Percentiles rank a stretch among this genome's conserved stretches.
These are phyloP conservation scores for Tubosaeta sp. DNA, from an alignment of 768 basidiomycete species.

Conservation along the genomic window DNA sequence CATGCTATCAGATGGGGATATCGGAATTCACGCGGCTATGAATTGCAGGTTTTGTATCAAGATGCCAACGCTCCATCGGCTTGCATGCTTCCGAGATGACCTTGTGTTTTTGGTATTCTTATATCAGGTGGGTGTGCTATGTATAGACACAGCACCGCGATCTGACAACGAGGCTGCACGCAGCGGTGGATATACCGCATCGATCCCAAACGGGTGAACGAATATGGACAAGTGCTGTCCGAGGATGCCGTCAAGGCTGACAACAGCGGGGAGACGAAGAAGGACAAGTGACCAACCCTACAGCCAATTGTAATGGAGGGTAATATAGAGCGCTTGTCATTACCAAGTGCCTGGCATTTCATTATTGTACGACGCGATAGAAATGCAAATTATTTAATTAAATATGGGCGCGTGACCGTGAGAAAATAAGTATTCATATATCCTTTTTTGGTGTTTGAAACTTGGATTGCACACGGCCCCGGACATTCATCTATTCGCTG, in stretches of 20 bases:
- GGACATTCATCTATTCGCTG: constrained; percentile 33
- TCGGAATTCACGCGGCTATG: constrained; percentile 11
- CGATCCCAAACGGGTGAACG: constrained; percentile 92
- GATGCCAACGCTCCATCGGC: constrained; percentile 92
- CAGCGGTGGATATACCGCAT: constrained; percentile 97
- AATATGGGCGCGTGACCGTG: constrained; percentile 20
- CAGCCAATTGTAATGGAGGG: constrained; percentile 5
- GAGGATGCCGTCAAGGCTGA: constrained; percentile 41
- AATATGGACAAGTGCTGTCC: constrained; percentile 84
- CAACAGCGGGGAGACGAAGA: constrained; percentile 49
- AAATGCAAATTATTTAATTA: not conserved
- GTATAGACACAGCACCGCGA: constrained; percentile 1
- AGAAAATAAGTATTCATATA: constrained; percentile 11
- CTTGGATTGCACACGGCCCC: constrained; percentile 26
- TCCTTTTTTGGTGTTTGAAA: constrained; percentile 24
- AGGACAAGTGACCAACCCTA: constrained; percentile 39
- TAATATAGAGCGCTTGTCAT: not conserved
- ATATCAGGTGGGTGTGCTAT: constrained; percentile 66
- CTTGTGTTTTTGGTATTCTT: constrained; percentile 88
- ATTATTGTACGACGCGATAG: not conserved
- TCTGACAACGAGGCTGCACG: constrained; percentile 16
- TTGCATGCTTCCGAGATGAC: constrained; percentile 89
- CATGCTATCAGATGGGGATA: constrained; percentile 10
- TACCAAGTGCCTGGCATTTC: not conserved
- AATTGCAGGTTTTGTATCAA: constrained; percentile 80